Evolutionary conservation across 1,284 basidiomycete species (phyloP).

Genomic region (Puccinia coronata): DNA sequence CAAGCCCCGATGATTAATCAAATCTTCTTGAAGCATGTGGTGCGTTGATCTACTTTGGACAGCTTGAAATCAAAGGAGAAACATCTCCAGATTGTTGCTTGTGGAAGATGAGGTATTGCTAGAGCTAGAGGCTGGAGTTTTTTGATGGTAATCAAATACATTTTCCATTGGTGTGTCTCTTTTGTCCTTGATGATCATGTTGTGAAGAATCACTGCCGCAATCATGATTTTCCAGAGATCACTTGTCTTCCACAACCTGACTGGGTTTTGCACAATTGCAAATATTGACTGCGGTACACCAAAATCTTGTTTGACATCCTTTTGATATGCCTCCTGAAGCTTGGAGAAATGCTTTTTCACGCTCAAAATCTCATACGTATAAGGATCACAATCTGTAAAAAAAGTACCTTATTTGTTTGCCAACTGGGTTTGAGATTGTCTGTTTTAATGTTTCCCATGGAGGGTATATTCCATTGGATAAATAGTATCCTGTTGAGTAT

Average conservation of each 20-base stretch:
- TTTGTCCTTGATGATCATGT: constrained; percentile 9
- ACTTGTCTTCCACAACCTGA: neutral
- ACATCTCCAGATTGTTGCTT: neutral
- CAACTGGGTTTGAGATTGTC: constrained; percentile 2
- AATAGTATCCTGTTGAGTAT: neutral
- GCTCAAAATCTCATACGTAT: neutral
- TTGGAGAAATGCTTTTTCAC: neutral
- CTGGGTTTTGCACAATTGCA: neutral
- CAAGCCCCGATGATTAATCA: neutral
- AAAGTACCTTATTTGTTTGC: neutral
- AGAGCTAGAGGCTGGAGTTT: neutral
- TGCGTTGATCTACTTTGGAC: neutral
- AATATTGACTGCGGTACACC: neutral
- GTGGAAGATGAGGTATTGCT: neutral
- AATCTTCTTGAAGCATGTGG: neutral
- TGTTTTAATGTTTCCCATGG: neutral
- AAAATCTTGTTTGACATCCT: constrained; percentile 8
- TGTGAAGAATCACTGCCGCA: neutral
- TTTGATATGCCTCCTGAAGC: neutral
- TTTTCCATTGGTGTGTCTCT: neutral
- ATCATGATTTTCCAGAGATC: neutral
- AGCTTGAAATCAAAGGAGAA: neutral
- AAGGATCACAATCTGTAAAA: neutral
- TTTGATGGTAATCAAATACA: neutral
- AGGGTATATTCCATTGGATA: neutral